Percentiles rank a stretch among this genome's conserved stretches.
phyloP scores from a whole-genome alignment of 2,329 filamentous ascomycete genomes.

The Thelonectria rubi region DNA sequence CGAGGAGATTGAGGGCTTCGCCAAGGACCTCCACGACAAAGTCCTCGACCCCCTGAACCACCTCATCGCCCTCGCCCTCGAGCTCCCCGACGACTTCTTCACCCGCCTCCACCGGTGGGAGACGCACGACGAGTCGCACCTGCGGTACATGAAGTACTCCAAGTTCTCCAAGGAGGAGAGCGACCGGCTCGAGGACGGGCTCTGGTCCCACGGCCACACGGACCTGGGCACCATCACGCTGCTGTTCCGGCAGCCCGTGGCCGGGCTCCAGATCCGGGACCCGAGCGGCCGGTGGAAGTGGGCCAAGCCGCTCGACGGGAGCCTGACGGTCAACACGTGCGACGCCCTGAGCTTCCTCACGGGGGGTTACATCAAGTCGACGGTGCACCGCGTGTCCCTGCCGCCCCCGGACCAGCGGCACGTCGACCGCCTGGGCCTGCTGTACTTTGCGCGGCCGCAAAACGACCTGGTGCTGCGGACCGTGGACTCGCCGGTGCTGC shows the following conservation, averaged over 20 bases:
- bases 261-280: constrained; percentile 61
- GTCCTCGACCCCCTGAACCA: constrained; percentile 64
- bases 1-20: constrained; percentile 65
- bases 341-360: constrained; percentile 59
- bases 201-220: constrained; percentile 61
- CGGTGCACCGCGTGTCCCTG: constrained; percentile 50
- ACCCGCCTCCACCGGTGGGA: constrained; percentile 62
- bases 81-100: constrained; percentile 67
- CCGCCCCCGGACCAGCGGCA: constrained; percentile 54
- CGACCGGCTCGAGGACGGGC: constrained; percentile 48
- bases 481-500: constrained; percentile 50
- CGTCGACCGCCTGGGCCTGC: constrained; percentile 57
- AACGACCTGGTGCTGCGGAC: constrained; percentile 51
- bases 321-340: constrained; percentile 59
- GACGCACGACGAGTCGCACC: constrained; percentile 63
- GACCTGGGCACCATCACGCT: constrained; percentile 65
- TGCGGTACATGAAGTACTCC: constrained; percentile 68
- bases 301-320: constrained; percentile 56
- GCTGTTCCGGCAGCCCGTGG: constrained; percentile 66
- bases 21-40: constrained; percentile 57
- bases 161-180: constrained; percentile 57
- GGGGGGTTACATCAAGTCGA: constrained; percentile 55
- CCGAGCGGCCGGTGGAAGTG: constrained; percentile 58
- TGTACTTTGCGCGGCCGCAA: constrained; percentile 60
- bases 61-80: constrained; percentile 68